Evolutionary conservation across 495 filamentous ascomycete genomes (phyloP), one percentile per base, ranked within the genome.

Genomic region (Tuber microsphaerosporum): DNA sequence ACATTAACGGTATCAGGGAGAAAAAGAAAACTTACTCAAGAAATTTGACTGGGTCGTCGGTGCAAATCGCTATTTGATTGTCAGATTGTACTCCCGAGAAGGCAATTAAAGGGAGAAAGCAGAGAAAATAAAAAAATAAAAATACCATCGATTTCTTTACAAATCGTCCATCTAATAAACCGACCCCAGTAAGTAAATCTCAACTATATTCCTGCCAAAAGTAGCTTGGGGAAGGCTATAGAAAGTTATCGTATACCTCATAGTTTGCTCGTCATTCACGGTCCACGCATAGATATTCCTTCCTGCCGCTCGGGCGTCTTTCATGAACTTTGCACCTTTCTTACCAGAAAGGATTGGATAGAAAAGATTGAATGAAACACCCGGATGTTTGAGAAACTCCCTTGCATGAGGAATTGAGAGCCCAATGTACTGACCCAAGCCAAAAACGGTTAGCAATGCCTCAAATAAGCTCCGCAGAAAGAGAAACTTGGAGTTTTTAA

Each of bases 231-330:
- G 26, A 61, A 61, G 51, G 51, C 51, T 61, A n/a, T 14, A n/a
- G 56, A 31, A 31, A 61, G 4, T 39, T 45, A 75, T 79, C n/a
- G 77, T 61, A 72, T 92, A 94, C 79, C 88, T 85, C 93, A 97
- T 97, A 81, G 88, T 85, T 19, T 84, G 82, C 72, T 88, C 87
- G 5, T 90, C 88, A 78, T 97, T 96, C 34, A 97, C 92, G 0
- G 94, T 97, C 94, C 94, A 98, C 1, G 89, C 85, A 80, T 89
- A 91, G 12, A 97, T 83, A 19, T 86, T 86, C 31, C 91, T 88
- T 26, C 85, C 85, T 9, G 85, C 83, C 73, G 83, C 82, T 68
- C 86, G 86, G 14, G 87, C 87, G 34, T 92, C 88, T 2, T 86
- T 86, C 19, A 93, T 74, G 84, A 97, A 95, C 2, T 83, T 83